Evolutionary conservation across 805 yeast species (phyloP), one percentile per base, ranked within the genome.

Genomic region (Pichia thaimueangensis): DNA sequence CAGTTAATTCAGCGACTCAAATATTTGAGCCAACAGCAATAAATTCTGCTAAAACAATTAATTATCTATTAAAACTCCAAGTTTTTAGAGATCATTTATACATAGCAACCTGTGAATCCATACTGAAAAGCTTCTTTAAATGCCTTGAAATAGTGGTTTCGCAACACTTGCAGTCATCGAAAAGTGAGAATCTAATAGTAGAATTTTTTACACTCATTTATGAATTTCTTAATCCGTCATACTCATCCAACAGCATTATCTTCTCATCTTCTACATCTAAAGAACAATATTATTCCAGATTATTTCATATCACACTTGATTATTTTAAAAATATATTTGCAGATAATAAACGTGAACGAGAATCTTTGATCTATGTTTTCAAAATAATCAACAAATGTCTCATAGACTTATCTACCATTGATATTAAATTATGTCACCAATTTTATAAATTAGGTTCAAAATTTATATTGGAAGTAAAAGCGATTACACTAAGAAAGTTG

Each of bases 371-470:
- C 7, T 30, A 53, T 3, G 52, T 69, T 2, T 54, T 79, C 34
- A 64, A 65, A 39, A 56, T 80, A 13, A 56, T 73, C 15, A 80
- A 79, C 53, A 67, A 64, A 28, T 50, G 70, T 4, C 49, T 79
- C 6, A 48, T 71, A 0, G 58, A 63, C n/a, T 54, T 70, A 5
- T 63, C 75, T 3, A 67, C 73, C 0, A 55, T 63, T 5, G 65
- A 74, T 49, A 53, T 71, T 6, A 42, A 54, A 5, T 53, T 64
- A 17, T 65, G 73, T 3, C 51, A 69, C 46, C 49, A 53, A 16
- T 47, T 78, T 3, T 63, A 69, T 12, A 57, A 57, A 30, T 32
- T 70, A 1, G 76, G 78, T 0, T 45, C 72, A 22, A 55, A 49
- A 11, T 56, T 67, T 13, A 49, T 68, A 3, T 45, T 67, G 3